Evolutionary conservation across 805 yeast genomes (phyloP), one percentile per base, ranked within the genome.

Genomic region (Kregervanrija delftensis): DNA sequence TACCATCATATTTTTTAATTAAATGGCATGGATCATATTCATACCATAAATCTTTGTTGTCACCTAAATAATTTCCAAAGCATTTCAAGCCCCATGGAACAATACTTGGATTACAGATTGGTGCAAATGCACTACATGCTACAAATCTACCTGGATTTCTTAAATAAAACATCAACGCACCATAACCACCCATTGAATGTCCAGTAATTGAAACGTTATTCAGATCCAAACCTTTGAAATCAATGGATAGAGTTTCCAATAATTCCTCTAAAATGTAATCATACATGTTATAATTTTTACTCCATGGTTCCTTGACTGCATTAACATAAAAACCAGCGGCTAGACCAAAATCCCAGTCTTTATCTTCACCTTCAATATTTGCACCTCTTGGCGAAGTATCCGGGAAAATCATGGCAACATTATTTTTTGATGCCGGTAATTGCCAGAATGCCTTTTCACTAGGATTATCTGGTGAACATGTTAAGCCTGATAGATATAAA

Each of bases 151-250:
- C 83, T 1, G 90, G 86, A 61, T 84, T 79, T 50, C 73, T 76
- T 48, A 91, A 66, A 52, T 72, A 76, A 12, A 77, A 74, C 48
- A 83, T 68, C 48, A 91, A 65, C 0, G 99, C 95, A 46, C 98
- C 99, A 61, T 77, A 87, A 1, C 99, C 99, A 41, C 99, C 99
- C 98, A 93, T 93, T 1, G 99, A 93, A 64, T 93, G 98, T 37
- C 99, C 99, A n/a, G 93, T 80, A 52, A 91, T 78, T 15, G 91
- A 76, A 42, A 81, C 73, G 35, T 76, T 81, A 35, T 66, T 61
- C 9, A 41, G 8, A 63, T 91, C 88, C 48, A 91, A 67, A 35
- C 65, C 63, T 2, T 67, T 48, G 44, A 63, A 73, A 13, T 66
- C 63, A 11, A 56, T 53, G 11, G 73, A 63, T 52, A 87, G 67